Percentiles rank a stretch among this genome's conserved stretches.
Evolutionary conservation across 768 basidiomycete genomes (phyloP).

Genomic region (Trametes maxima): DNA sequence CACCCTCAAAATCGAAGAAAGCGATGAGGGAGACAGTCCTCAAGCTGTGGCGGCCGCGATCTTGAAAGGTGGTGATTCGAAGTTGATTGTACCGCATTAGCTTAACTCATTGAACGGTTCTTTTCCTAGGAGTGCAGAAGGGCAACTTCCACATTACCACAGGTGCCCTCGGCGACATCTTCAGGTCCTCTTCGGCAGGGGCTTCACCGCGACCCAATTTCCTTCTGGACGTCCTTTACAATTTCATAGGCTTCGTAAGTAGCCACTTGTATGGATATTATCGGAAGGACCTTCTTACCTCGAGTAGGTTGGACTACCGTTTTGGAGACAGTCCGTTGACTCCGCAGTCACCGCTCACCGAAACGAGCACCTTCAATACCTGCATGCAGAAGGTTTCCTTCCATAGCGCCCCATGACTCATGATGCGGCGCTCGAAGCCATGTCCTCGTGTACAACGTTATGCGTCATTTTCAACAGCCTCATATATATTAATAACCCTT

Average conservation of each 20-base stretch:
- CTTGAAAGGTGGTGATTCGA: slow-evolving; percentile 51
- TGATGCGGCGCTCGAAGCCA: too few relatives aligned
- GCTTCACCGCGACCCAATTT: slow-evolving; percentile 60
- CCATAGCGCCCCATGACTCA: neutral
- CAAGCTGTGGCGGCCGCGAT: slow-evolving; percentile 64
- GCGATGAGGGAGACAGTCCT: slow-evolving; percentile 63
- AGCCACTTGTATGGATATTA: neutral
- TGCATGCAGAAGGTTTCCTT: slow-evolving; percentile 17
- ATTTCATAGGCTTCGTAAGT: slow-evolving; percentile 38
- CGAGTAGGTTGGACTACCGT: slow-evolving; percentile 36
- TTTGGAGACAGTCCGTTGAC: slow-evolving; percentile 45
- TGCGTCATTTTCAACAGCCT: too few relatives aligned
- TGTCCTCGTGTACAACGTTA: too few relatives aligned
- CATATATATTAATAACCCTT: too few relatives aligned
- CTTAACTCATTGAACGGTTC: neutral
- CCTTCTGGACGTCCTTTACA: slow-evolving; percentile 53
- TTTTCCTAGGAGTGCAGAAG: slow-evolving; percentile 60
- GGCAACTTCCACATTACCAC: slow-evolving; percentile 76
- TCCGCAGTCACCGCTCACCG: slow-evolving; percentile 35
- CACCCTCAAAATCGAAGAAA: slow-evolving; percentile 72
- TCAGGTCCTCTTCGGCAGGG: slow-evolving; percentile 69
- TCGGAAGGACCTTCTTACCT: neutral
- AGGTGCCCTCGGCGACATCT: slow-evolving; percentile 65
- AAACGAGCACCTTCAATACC: slow-evolving; percentile 40
- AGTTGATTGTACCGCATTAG: too few relatives aligned